Evolutionary conservation across 345 rosid species (phyloP), one percentile per base, ranked within the genome.

Genomic region (Gynandropsis gynandra): DNA sequence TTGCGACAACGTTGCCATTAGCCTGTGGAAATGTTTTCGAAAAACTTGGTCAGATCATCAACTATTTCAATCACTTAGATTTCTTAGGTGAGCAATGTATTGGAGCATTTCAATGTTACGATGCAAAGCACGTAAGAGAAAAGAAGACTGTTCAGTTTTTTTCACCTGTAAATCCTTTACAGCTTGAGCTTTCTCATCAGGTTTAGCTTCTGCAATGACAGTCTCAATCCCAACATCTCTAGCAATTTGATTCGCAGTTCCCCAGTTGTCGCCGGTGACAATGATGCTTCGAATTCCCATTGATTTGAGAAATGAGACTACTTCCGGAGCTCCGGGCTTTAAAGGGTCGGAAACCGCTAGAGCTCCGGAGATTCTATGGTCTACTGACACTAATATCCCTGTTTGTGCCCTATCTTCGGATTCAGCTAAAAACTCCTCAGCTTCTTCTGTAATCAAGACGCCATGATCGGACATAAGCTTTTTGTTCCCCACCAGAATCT

Each of bases 181-280:
- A 51, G 73, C 76, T 69, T 84, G 81, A 6, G 82, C 88, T 62
- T 84, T 84, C 53, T 81, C 73, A 32, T 76, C 85, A 9, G 94
- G 94, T 47, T 64, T 79, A 56, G 88, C 81, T 70, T 81, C 85
- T 7, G 94, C 88, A 4, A 79, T 53, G 7, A 79, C 79, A 10
- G 71, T 63, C 17, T 75, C 80, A 9, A 84, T 80, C 32, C 94
- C 88, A 1, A 76, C 85, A 56, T 84, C 75, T 47, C 49, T 44
- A 15, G 88, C 82, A 44, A 84, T 73, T 36, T 85, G 77, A 54
- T 67, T 75, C 4, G 94, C 94, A 35, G 85, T 84, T 49, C 88
- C 94, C 94, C 80, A 73, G 29, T 81, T 84, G 42, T 84, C 94
- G 59, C 94, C 94, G 0, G 94, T 84, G 21, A 77, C 85, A 76